Percentiles rank a stretch among this genome's conserved stretches.
Conservation (phyloP, 257 asterid genomes). For the Ligustrum vulgare region DNA sequence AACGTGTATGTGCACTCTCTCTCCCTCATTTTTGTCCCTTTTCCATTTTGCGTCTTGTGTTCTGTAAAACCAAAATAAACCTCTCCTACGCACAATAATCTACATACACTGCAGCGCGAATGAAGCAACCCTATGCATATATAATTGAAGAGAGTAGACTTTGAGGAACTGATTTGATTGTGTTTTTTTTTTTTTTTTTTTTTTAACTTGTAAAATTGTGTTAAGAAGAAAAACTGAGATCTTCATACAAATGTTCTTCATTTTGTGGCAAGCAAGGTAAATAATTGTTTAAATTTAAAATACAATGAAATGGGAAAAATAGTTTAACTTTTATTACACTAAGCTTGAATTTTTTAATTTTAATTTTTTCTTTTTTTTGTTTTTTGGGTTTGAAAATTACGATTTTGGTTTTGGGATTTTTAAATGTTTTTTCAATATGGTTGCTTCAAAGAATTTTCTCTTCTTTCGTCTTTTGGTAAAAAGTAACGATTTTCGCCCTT, state of each 20-base stretch:
- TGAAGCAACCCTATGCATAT: conserved; percentile 19
- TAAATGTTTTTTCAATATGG: conserved; percentile 28
- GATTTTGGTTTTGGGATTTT: conserved; percentile 16
- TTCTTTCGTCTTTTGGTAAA: conserved; percentile 24
- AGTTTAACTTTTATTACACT: conserved; percentile 21
- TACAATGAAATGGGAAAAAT: conserved; percentile 22
- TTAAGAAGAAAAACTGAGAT: conserved; percentile 32
- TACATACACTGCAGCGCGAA: conserved; percentile 20
- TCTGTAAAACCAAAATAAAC: conserved; percentile 35
- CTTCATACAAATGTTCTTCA: conserved; percentile 43
- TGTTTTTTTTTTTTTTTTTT: not conserved
- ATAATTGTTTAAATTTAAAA: conserved; percentile 15
- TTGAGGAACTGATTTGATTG: conserved; percentile 10
- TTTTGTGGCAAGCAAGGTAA: conserved; percentile 46
- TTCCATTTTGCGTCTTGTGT: conserved; percentile 27
- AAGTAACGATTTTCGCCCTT: conserved; percentile 22
- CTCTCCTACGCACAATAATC: conserved; percentile 23
- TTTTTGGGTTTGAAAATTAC: conserved; percentile 18
- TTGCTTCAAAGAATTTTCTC: conserved; percentile 23
- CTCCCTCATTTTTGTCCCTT: conserved; percentile 9
- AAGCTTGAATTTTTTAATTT: not conserved
- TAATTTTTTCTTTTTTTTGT: not conserved
- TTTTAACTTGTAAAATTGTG: not conserved
- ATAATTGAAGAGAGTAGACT: conserved; percentile 14
- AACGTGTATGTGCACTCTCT: conserved; percentile 14